Base-by-base conservation (phyloP, 441 rosid genomes). In the Pelargonium myrrhifolium region DNA sequence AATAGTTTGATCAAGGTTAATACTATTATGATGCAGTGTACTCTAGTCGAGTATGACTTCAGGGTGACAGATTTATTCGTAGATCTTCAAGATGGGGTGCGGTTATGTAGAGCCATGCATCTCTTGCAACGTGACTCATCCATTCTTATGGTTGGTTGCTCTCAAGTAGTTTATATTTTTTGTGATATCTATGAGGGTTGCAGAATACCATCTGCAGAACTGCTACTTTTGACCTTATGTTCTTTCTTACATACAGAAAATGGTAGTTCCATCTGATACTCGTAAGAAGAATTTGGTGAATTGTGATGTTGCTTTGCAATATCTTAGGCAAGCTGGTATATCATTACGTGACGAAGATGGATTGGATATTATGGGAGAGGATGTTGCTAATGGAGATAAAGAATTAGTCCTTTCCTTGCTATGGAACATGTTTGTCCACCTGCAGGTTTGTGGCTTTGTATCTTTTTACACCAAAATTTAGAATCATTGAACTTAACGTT, bases 71-170 rank as follows among this genome's bases (percentile, higher is more conserved):
- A 90, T 78, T 64, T 89, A 70, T 88, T 85, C 73, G 77, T 31
- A 62, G 96, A 93, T 79, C 87, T 93, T 64, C 96, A 90, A 81
- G 96, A 93, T 79, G 98, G 98, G 22, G 83, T 90, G 76, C 85
- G 90, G 74, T 89, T 93, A n/a, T 84, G 95, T 75, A 82, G 98
- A 87, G 91, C 88, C 61, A 81, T 87, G 69, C 96, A 93, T 72
- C 90, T 93, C 67, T 78, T 93, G 75, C 81, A 71, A 77, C 94
- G 86, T 62, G 96, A 89, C 65, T 60, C 95, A 15, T 89, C 92
- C 24, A 84, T 93, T 79, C 86, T 93, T 63, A 68, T 65, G 93
- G 98, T 93, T 75, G 65, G 92, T 70, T 10, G 24, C 11, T 15
- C n/a, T 22, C 9, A 47, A 60, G 8, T 62, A 40, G 37, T 49